Evolutionary conservation across 352 stramenopile species (phyloP).

Genomic region (Pythium insidiosum): DNA sequence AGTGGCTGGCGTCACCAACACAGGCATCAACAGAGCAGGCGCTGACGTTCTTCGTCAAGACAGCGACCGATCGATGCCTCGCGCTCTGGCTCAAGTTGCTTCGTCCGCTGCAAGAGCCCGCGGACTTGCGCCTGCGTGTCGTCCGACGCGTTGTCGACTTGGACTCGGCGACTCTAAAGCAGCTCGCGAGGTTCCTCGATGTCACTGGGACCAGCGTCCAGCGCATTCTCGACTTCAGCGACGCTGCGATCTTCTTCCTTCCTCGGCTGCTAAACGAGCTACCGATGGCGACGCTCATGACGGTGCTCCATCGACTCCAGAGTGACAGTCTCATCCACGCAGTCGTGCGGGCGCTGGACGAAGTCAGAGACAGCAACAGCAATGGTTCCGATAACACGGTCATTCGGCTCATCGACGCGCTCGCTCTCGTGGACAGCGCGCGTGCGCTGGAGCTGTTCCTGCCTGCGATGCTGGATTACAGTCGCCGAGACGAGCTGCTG

Average conservation of each 20-base stretch:
- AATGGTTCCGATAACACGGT: too few relatives aligned
- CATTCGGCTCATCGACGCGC: conserved; percentile 33
- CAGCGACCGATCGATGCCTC: conserved; percentile 32
- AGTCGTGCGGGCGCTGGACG: conserved; percentile 22
- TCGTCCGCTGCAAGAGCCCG: conserved; percentile 19
- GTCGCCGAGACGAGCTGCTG: conserved; percentile 20
- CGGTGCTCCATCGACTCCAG: conserved; percentile 46
- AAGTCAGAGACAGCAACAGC: conserved; percentile 36
- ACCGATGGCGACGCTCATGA: conserved; percentile 38
- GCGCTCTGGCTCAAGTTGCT: conserved; percentile 38
- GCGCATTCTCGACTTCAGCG: conserved; percentile 35
- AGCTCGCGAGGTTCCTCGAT: conserved; percentile 49
- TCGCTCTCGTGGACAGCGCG: conserved; percentile 20
- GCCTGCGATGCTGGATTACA: conserved; percentile 24
- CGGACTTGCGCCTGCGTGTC: conserved; percentile 18
- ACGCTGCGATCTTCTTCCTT: conserved; percentile 16
- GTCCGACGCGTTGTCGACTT: conserved; percentile 19
- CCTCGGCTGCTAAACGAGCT: conserved; percentile 36
- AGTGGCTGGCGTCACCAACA: conserved; percentile 40
- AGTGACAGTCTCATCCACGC: conserved; percentile 26
- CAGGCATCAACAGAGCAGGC: conserved; percentile 22
- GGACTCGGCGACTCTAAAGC: conserved; percentile 27
- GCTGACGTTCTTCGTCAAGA: conserved; percentile 32
- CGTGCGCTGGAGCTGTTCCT: conserved; percentile 31
- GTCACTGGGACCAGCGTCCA: conserved; percentile 24